Percentiles rank a stretch among this genome's conserved stretches.
These are phyloP conservation scores for Colletotrichum endophyticum DNA, from an alignment of 2,329 filamentous ascomycete species.

Conservation along the genomic window DNA sequence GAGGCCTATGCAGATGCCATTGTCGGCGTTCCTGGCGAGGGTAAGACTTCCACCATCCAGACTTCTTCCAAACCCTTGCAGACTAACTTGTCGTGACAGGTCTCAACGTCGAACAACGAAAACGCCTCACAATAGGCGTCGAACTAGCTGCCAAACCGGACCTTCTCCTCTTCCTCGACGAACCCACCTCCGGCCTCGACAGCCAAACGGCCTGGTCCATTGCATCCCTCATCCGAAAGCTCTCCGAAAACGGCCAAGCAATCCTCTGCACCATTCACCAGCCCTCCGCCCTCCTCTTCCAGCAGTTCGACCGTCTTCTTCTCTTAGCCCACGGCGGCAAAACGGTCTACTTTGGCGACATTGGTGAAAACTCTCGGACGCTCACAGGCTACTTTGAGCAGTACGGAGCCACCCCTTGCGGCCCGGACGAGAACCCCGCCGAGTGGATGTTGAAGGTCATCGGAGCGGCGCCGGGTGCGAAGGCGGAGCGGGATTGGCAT, in stretches of 20 bases:
- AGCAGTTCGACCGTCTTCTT: constrained; percentile 56
- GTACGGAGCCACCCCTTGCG: constrained; percentile 61
- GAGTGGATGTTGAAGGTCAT: constrained; percentile 68
- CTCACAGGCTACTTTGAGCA: constrained; percentile 63
- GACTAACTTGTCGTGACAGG: constrained; percentile 35
- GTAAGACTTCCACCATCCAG: constrained; percentile 65
- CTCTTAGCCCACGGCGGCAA: constrained; percentile 60
- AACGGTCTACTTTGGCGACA: constrained; percentile 65
- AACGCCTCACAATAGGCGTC: constrained; percentile 75
- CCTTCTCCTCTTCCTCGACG: constrained; percentile 77
- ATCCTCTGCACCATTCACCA: constrained; percentile 53
- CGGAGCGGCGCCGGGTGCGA: constrained; percentile 31
- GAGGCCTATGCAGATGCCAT: constrained; percentile 73
- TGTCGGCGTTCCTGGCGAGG: constrained; percentile 70
- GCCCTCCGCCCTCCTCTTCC: constrained; percentile 46
- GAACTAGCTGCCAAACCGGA: constrained; percentile 76
- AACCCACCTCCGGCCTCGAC: constrained; percentile 78
- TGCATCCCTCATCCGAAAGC: constrained; percentile 70
- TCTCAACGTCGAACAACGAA: constrained; percentile 46
- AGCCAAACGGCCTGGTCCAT: constrained; percentile 79
- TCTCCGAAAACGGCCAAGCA: constrained; percentile 50
- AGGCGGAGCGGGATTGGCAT: constrained; percentile 45
- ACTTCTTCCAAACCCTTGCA: background rate
- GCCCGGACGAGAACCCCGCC: constrained; percentile 62
- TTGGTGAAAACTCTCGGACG: constrained; percentile 46